Percentiles rank a stretch among this genome's conserved stretches.
Conservation (phyloP, 2,329 filamentous ascomycete genomes). For the Penicillium brasilianum region DNA sequence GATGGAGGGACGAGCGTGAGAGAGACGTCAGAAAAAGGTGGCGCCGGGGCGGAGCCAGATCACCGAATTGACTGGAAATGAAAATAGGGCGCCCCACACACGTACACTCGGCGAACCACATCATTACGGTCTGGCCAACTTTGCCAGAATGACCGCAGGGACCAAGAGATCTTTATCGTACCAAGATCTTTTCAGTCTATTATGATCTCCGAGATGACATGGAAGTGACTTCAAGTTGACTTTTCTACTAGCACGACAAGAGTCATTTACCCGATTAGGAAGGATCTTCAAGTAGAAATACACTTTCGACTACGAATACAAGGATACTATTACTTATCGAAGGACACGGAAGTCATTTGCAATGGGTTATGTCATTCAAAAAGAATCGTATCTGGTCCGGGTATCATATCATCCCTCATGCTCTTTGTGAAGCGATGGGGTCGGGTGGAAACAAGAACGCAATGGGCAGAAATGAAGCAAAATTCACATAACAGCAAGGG, state of each 20-base stretch:
- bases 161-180: background rate
- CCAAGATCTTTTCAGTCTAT: background rate
- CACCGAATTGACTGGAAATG: slow-evolving; percentile 18
- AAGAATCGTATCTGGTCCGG: slow-evolving; percentile 30
- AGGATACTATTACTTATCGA: background rate
- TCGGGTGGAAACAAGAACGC: slow-evolving; percentile 2
- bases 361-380: slow-evolving; percentile 17
- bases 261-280: background rate
- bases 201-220: background rate
- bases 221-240: background rate
- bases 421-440: slow-evolving; percentile 6
- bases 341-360: background rate
- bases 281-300: background rate
- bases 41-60: slow-evolving; percentile 29
- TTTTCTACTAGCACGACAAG: background rate
- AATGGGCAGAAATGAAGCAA: slow-evolving; percentile 7
- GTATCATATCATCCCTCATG: slow-evolving; percentile 31
- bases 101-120: slow-evolving; percentile 5
- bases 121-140: slow-evolving; percentile 6
- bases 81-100: slow-evolving; percentile 17
- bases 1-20: slow-evolving; percentile 11
- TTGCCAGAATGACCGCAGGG: background rate
- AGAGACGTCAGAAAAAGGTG: slow-evolving; percentile 36
- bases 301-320: background rate
- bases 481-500: slow-evolving; percentile 2